phyloP scores from a whole-genome alignment of 2,329 filamentous ascomycete species.

The Stemphylium lycopersici region DNA sequence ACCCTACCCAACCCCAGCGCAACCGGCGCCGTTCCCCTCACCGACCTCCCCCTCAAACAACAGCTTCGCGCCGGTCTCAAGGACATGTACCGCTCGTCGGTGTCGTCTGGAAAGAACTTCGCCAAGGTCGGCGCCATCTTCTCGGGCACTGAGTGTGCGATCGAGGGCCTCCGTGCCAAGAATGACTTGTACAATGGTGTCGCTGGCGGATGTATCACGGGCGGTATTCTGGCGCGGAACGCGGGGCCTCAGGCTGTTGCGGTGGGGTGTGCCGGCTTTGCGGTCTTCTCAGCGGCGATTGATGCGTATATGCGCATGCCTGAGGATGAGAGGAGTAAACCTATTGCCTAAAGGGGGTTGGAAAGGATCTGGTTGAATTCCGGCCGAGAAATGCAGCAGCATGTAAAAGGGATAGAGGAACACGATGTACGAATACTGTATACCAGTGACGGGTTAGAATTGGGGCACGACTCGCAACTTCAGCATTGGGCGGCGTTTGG shows the following conservation, averaged over 20 bases:
- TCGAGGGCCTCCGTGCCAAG: conserved; percentile 89
- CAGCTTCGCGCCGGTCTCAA: conserved; percentile 87
- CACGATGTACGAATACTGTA: conserved; percentile 23
- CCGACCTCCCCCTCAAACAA: conserved; percentile 76
- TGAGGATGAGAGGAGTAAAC: conserved; percentile 49
- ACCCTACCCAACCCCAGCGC: conserved; percentile 50
- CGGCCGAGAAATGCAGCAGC: neutral
- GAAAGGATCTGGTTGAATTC: neutral
- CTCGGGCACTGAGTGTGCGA: conserved; percentile 90
- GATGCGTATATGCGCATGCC: conserved; percentile 77
- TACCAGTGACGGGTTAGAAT: conserved; percentile 11
- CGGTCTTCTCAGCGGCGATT: conserved; percentile 89
- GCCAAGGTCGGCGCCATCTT: conserved; percentile 91
- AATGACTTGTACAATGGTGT: conserved; percentile 92
- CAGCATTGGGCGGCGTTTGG: conserved; percentile 33
- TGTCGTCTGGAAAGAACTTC: conserved; percentile 87
- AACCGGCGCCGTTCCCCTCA: conserved; percentile 56
- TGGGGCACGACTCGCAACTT: conserved; percentile 13
- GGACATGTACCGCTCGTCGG: conserved; percentile 89
- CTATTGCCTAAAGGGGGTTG: conserved; percentile 40
- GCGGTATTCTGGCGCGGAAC: conserved; percentile 82
- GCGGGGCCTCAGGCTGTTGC: conserved; percentile 88
- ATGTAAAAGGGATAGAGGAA: neutral
- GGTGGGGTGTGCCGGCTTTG: conserved; percentile 90
- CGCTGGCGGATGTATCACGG: conserved; percentile 86